Conservation (phyloP, 2,329 filamentous ascomycete species). For the Verticillium nonalfalfae region DNA sequence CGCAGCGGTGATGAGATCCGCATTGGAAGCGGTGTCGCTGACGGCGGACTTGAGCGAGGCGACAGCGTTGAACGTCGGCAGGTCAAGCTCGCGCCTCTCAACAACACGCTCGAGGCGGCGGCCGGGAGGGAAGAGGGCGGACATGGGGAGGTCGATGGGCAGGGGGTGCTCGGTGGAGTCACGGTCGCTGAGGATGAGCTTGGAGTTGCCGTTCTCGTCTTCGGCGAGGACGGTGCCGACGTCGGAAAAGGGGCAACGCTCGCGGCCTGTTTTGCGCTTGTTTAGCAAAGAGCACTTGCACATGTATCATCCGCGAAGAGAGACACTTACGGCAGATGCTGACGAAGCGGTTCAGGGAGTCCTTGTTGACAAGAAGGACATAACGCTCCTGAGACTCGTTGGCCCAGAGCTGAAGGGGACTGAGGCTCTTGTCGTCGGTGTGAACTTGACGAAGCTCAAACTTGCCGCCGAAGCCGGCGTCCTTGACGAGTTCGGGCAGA, state of each 20-base stretch:
- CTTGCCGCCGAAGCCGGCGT: constrained; percentile 81
- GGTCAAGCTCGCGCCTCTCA: constrained; percentile 57
- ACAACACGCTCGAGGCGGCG: constrained; percentile 75
- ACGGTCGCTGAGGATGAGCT: constrained; percentile 73
- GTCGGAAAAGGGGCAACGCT: constrained; percentile 87
- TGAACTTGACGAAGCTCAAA: constrained; percentile 96
- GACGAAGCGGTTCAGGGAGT: constrained; percentile 70
- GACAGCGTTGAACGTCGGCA: constrained; percentile 66
- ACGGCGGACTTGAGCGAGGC: constrained; percentile 60
- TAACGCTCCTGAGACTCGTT: constrained; percentile 97
- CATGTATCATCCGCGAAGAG: neutral
- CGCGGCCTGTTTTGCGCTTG: constrained; percentile 49
- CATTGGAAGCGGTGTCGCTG: constrained; percentile 43
- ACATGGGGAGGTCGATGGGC: constrained; percentile 86
- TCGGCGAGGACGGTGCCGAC: constrained; percentile 70
- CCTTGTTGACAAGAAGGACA: constrained; percentile 78
- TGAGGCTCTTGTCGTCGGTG: constrained; percentile 85
- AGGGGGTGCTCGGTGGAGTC: constrained; percentile 68
- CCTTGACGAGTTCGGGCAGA: constrained; percentile 77
- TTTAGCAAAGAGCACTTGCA: constrained; percentile 3
- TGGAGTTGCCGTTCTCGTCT: constrained; percentile 57
- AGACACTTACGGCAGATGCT: constrained; percentile 50
- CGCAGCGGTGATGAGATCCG: constrained; percentile 55
- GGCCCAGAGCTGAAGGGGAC: constrained; percentile 95
- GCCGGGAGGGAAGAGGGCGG: constrained; percentile 79